Percentiles rank a stretch among this genome's conserved stretches.
These are phyloP conservation scores for Globisporangium cystogenes DNA, from an alignment of 352 stramenopile species.

Conservation along the genomic window DNA sequence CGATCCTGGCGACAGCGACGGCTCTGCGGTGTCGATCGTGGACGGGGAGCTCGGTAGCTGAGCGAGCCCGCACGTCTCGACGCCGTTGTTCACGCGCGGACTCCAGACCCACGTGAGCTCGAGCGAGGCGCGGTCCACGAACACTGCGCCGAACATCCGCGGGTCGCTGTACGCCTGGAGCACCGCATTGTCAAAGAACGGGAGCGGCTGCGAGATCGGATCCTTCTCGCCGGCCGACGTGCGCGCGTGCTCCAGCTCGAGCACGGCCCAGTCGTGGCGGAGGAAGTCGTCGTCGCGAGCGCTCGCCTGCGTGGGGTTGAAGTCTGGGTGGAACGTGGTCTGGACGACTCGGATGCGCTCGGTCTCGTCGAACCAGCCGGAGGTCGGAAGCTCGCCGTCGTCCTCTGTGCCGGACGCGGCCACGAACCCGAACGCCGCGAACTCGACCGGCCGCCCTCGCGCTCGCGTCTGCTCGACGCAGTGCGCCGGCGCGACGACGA, in stretches of 20 bases:
- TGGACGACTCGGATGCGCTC: no score
- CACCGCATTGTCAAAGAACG: not conserved
- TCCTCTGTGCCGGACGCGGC: not conserved
- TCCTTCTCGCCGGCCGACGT: no score
- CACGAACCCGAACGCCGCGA: slow-evolving; percentile 4
- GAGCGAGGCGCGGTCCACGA: slow-evolving; percentile 2
- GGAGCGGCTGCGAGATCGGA: no score
- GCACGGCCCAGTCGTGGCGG: no score
- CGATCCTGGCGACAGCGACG: not conserved
- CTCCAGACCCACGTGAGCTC: slow-evolving; percentile 1
- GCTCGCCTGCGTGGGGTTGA: no score
- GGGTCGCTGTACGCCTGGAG: not conserved
- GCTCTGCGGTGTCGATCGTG: not conserved
- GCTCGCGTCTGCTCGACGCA: slow-evolving; percentile 4
- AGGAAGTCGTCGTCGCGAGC: no score
- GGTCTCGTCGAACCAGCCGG: no score
- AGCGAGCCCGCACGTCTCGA: slow-evolving; percentile 2
- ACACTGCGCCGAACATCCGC: slow-evolving; percentile 1
- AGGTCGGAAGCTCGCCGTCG: no score
- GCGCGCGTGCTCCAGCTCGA: no score
- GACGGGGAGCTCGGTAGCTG: not conserved
- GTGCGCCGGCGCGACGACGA: slow-evolving; percentile 3
- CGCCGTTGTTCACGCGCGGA: not conserved
- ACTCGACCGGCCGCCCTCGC: not conserved
- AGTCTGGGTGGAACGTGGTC: no score